phyloP scores from a whole-genome alignment of 2,329 filamentous ascomycete genomes.

The Botrytis porri region DNA sequence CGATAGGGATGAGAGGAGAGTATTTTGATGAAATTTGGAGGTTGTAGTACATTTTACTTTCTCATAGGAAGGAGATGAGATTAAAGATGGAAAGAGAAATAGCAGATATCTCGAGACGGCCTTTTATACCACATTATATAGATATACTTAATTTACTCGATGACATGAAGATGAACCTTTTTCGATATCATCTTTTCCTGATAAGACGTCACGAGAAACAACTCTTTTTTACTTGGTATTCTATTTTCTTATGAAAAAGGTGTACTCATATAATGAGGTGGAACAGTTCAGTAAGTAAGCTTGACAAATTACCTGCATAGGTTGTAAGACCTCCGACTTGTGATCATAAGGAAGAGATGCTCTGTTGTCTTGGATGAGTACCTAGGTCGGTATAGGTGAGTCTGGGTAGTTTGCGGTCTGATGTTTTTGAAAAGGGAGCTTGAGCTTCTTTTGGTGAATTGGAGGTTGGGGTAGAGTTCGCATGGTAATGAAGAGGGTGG shows the following conservation, averaged over 20 bases:
- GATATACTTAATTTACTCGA: background rate
- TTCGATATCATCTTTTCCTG: background rate
- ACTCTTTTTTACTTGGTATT: background rate
- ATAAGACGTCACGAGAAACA: background rate
- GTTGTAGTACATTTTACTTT: background rate
- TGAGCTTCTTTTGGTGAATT: background rate
- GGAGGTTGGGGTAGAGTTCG: background rate
- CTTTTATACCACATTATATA: background rate
- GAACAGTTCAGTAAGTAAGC: background rate
- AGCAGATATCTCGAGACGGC: background rate
- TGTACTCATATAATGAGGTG: background rate
- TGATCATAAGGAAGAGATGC: background rate
- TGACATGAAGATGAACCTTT: background rate
- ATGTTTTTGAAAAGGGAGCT: background rate
- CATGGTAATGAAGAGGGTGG: too few species aligned
- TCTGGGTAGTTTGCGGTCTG: background rate
- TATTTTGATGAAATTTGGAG: background rate
- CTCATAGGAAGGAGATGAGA: background rate
- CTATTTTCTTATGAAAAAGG: background rate
- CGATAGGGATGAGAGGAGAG: background rate
- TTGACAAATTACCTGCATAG: background rate
- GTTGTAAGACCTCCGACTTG: background rate
- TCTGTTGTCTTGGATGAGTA: background rate
- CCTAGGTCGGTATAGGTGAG: background rate
- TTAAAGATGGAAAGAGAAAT: background rate